phyloP scores from a whole-genome alignment of 208 protist genomes.

The Leptomonas pyrrhocoris region DNA sequence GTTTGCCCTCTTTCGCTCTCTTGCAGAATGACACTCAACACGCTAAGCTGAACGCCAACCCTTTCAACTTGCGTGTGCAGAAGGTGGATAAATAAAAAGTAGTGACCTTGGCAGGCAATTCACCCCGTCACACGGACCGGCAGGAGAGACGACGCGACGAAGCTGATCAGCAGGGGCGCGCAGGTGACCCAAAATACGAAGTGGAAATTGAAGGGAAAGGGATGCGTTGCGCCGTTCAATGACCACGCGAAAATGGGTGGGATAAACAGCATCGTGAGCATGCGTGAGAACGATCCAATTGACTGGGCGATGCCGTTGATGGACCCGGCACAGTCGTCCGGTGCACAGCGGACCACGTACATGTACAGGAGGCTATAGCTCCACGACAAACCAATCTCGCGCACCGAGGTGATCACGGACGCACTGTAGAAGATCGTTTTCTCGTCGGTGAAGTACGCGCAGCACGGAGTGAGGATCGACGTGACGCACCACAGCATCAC shows the following conservation, averaged over 20 bases:
- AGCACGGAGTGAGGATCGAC: conserved; percentile 34
- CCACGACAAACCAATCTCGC: conserved; percentile 58
- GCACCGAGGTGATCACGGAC: conserved; percentile 32
- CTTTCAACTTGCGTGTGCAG: too few species aligned
- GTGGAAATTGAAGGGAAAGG: conserved; percentile 60
- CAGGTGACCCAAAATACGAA: conserved; percentile 59
- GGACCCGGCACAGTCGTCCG: conserved; percentile 49
- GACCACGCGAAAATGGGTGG: conserved; percentile 75
- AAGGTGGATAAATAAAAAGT: too few species aligned
- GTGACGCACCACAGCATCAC: conserved; percentile 34
- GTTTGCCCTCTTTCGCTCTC: too few species aligned
- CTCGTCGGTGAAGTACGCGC: conserved; percentile 27
- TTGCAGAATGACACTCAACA: too few species aligned
- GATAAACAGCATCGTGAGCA: conserved; percentile 58
- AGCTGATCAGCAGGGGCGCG: conserved; percentile 44
- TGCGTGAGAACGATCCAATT: conserved; percentile 46
- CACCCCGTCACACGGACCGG: conserved; percentile 26
- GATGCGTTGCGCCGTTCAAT: conserved; percentile 28
- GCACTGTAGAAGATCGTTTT: conserved; percentile 33
- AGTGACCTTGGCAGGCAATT: too few species aligned
- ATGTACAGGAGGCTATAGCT: conserved; percentile 65
- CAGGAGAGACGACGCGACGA: conserved; percentile 29
- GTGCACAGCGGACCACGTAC: conserved; percentile 62
- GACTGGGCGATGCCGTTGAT: conserved; percentile 72
- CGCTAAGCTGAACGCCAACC: too few species aligned